phyloP scores from a whole-genome alignment of 140 eudicot genomes.

The Senecio squalidus region DNA sequence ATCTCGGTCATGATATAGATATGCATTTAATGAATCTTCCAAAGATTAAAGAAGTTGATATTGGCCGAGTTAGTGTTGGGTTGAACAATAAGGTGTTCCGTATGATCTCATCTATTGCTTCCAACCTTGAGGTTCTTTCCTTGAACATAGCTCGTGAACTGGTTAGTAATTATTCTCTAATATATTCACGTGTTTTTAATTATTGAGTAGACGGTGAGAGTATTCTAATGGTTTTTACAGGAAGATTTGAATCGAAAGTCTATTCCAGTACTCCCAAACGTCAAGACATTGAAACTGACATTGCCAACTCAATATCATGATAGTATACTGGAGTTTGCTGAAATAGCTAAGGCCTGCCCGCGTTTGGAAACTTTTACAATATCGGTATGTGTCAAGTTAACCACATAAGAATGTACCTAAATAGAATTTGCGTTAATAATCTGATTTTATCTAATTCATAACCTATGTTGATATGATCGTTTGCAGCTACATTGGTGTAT shows the following conservation, averaged over 20 bases:
- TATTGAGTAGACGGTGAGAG: too few relatives aligned
- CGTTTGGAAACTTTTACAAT: constrained; percentile 29
- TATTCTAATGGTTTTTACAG: constrained; percentile 13
- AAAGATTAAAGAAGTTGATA: too few relatives aligned
- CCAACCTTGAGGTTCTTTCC: constrained; percentile 30
- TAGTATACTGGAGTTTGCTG: constrained; percentile 22
- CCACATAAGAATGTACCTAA: neutral
- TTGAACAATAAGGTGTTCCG: constrained; percentile 27
- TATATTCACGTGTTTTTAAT: constrained; percentile 7
- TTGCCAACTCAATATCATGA: constrained; percentile 35
- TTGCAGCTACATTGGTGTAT: constrained; percentile 31
- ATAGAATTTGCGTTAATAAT: neutral
- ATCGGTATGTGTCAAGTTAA: constrained; percentile 21
- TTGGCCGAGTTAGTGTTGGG: constrained; percentile 29
- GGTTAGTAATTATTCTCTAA: constrained; percentile 14
- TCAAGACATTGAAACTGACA: constrained; percentile 29
- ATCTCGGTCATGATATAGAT: constrained; percentile 17
- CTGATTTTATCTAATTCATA: neutral
- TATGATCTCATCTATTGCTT: constrained; percentile 28
- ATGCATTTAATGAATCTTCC: constrained; percentile 19
- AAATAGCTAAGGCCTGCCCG: constrained; percentile 32
- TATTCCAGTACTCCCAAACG: constrained; percentile 30
- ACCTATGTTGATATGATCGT: neutral
- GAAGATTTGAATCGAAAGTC: constrained; percentile 5
- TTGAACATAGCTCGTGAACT: constrained; percentile 20